A percentile compares a stretch with the other conserved stretches of the same genome.
These are phyloP conservation scores for Phytophthora agathidicida DNA, from an alignment of 352 stramenopile genomes.

Conservation along the genomic window DNA sequence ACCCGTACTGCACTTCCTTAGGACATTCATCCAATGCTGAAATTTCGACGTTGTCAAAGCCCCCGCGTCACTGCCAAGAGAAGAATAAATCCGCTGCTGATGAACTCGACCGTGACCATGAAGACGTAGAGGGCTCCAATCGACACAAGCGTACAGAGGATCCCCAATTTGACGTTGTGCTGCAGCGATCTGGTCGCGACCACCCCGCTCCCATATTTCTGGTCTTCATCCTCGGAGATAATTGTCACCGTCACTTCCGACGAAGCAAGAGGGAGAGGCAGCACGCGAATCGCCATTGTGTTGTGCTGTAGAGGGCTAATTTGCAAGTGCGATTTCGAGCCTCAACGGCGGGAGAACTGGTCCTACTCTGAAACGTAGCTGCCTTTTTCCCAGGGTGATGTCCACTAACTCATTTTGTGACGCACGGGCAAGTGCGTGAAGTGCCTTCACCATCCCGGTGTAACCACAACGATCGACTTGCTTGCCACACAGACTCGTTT, in stretches of 20 bases:
- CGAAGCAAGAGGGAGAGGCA: constrained; percentile 2
- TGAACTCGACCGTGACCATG: constrained; percentile 4
- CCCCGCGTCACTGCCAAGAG: constrained; percentile 1
- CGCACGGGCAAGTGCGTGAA: not conserved
- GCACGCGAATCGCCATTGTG: constrained; percentile 2
- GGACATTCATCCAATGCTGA: no score
- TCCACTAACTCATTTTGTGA: constrained; percentile 12
- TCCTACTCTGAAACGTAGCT: no score
- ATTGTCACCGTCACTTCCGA: constrained; percentile 14
- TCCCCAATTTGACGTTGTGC: not conserved
- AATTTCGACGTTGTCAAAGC: no score
- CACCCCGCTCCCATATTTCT: not conserved
- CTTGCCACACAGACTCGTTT: not conserved
- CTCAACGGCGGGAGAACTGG: constrained; percentile 2
- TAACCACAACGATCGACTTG: no score
- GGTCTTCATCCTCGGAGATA: not conserved
- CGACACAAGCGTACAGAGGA: not conserved
- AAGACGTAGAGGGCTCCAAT: not conserved
- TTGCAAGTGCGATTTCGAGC: not conserved
- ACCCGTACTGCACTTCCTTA: no score
- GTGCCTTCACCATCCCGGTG: not conserved
- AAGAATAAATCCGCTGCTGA: constrained; percentile 10
- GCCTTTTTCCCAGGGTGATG: no score
- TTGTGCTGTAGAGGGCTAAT: not conserved
- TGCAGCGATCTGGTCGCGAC: not conserved